Evolutionary conservation across 2,329 filamentous ascomycete species (phyloP).

Genomic region (Phaeophleospora eucalypticola): DNA sequence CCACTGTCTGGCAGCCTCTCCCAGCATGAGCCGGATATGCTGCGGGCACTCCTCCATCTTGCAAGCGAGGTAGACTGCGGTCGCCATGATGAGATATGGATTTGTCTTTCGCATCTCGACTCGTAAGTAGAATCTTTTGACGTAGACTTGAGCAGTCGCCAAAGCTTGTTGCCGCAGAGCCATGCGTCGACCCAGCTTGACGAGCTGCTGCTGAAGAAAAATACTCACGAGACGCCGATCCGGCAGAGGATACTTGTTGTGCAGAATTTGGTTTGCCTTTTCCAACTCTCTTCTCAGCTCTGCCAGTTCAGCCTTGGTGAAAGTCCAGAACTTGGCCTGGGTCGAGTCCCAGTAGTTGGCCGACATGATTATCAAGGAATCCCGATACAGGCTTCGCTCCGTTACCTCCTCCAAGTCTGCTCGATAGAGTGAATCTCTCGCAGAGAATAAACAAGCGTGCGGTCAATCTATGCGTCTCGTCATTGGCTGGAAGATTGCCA

Average conservation of each 20-base stretch:
- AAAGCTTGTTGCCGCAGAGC: constrained; percentile 84
- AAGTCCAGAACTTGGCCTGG: constrained; percentile 85
- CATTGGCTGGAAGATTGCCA: not conserved
- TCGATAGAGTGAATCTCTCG: not conserved
- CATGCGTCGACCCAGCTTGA: constrained; percentile 78
- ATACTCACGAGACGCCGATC: constrained; percentile 79
- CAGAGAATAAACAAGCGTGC: not conserved
- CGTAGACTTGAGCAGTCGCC: constrained; percentile 89
- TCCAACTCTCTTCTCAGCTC: constrained; percentile 72
- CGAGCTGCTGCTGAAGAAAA: constrained; percentile 84
- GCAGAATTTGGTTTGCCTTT: constrained; percentile 64
- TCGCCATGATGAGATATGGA: constrained; percentile 87
- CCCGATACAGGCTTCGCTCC: too few relatives aligned
- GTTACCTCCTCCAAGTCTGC: not conserved
- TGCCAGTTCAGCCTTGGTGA: constrained; percentile 74
- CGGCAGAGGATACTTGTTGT: constrained; percentile 76
- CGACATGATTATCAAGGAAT: constrained; percentile 70
- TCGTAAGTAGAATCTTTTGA: constrained; percentile 88
- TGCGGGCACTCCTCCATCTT: constrained; percentile 98
- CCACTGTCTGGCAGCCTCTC: constrained; percentile 82
- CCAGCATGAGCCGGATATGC: constrained; percentile 86
- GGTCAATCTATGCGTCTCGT: not conserved
- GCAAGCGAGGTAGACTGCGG: constrained; percentile 88
- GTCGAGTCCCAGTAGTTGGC: constrained; percentile 97
- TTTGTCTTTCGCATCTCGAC: constrained; percentile 91